These are phyloP conservation scores for Cenchrus americanus DNA, from an alignment of 176 grass and related monocot species.

Conservation along the genomic window DNA sequence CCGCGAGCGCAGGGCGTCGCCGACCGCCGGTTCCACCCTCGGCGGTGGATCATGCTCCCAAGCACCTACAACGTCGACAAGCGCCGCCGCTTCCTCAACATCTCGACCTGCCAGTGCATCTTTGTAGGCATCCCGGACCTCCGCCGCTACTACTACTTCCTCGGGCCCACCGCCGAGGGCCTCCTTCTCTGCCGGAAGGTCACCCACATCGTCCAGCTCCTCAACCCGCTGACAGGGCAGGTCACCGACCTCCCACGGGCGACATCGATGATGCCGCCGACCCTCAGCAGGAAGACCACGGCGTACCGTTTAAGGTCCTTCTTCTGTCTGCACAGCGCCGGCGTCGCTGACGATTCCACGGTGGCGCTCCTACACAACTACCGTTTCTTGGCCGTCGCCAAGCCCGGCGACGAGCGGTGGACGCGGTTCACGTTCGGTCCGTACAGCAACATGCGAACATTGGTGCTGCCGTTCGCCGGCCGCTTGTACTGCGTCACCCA, in stretches of 20 bases:
- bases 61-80: too few relatives aligned
- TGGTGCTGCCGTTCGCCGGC: neutral
- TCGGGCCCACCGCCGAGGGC: neutral
- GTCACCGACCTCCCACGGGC: neutral
- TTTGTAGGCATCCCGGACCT: too few relatives aligned
- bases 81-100: too few relatives aligned
- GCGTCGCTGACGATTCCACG: neutral
- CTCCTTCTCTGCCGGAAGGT: neutral
- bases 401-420: neutral
- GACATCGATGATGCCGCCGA: neutral
- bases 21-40: neutral
- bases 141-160: neutral
- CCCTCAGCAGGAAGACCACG: too few relatives aligned
- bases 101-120: too few relatives aligned
- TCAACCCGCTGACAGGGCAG: constrained; percentile 4
- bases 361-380: neutral
- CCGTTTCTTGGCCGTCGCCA: neutral
- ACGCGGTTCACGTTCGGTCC: neutral
- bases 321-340: neutral
- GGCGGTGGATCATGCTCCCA: constrained; percentile 5
- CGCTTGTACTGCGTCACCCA: neutral
- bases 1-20: neutral
- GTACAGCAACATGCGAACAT: neutral
- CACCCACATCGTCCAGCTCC: neutral
- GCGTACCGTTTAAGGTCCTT: too few relatives aligned